Percentiles rank a stretch among this genome's conserved stretches.
These are phyloP conservation scores for Penicillium sp. DNA, from an alignment of 2,329 filamentous ascomycete species.

Conservation along the genomic window DNA sequence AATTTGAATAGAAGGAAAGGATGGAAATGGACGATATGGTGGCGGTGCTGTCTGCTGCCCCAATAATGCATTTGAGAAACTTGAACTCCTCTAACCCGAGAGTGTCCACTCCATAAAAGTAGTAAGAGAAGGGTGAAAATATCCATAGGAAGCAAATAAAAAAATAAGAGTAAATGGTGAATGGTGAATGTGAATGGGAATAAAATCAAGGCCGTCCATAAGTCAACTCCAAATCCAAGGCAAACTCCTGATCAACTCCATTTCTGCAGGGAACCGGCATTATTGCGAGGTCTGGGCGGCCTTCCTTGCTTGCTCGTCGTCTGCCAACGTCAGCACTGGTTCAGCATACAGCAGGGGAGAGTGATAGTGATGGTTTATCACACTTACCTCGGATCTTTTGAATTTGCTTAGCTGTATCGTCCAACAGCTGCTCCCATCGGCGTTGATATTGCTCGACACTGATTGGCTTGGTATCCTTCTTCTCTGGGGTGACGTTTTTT, in stretches of 20 bases:
- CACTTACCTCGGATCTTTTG: conserved; percentile 22
- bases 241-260: neutral
- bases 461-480: conserved; percentile 11
- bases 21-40: neutral
- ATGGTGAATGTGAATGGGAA: neutral
- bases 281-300: neutral
- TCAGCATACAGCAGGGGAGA: too few relatives aligned
- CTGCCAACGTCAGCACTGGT: conserved; percentile 14
- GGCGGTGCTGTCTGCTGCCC: neutral
- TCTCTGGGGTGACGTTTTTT: conserved; percentile 2
- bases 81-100: conserved; percentile 2
- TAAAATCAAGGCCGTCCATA: neutral
- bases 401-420: conserved; percentile 20
- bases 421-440: conserved; percentile 22
- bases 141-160: neutral
- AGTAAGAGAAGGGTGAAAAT: neutral
- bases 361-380: conserved; percentile 16
- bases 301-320: conserved; percentile 16
- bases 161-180: neutral
- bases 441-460: conserved; percentile 21
- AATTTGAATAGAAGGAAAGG: too few relatives aligned
- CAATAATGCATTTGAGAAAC: neutral
- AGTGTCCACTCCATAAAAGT: neutral
- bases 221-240: neutral
- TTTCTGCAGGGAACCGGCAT: neutral